Evolutionary conservation across 2,329 filamentous ascomycete genomes (phyloP), one percentile per base, ranked within the genome.

Genomic region (Bipolaris cookei): DNA sequence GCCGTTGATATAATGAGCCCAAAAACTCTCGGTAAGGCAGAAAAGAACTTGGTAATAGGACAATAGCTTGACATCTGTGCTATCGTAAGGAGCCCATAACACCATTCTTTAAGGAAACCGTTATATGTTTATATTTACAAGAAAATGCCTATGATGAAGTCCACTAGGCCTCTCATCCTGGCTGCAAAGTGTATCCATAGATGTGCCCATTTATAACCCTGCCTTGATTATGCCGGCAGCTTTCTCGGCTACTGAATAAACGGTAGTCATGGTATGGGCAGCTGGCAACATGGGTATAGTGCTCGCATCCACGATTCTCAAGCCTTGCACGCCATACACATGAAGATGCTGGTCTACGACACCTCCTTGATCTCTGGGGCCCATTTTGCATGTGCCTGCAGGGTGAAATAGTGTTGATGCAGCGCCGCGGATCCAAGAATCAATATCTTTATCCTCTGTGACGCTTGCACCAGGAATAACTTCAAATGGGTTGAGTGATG

Each of bases 331-430:
- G 2, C 71, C 70, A 28, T 72, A 68, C 4, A 74, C 71, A 41
- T 50, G 66, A 21, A 74, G 49, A 13, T 62, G 39, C 3, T 34
- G 50, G 41, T 71, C 65, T 0, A 74, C 72, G 3, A 74, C 70
- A 43, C 70, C 72, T 2, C 71, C 71, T 3, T 63, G 38, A 6
- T 70, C 64, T 7, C 51, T 61, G 6, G 67, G 60, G 14, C 70
- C 62, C 67, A 74, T 68, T 46, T 67, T 65, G 25, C 62, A 63
- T 3, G 54, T 68, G 7, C 72, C 70, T 7, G 63, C 62, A 8
- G 71, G 69, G 44, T 74, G 71, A 39, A 43, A 69, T n/a, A 69
- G 11, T 14, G 66, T 67, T 10, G 56, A 45, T 25, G 53, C 62
- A 45, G 45, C 42, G 20, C 47, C 52, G 48, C 46, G 63, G 23